Base-by-base conservation (phyloP, 164 flowering plant genomes). In the Umbellularia californica region DNA sequence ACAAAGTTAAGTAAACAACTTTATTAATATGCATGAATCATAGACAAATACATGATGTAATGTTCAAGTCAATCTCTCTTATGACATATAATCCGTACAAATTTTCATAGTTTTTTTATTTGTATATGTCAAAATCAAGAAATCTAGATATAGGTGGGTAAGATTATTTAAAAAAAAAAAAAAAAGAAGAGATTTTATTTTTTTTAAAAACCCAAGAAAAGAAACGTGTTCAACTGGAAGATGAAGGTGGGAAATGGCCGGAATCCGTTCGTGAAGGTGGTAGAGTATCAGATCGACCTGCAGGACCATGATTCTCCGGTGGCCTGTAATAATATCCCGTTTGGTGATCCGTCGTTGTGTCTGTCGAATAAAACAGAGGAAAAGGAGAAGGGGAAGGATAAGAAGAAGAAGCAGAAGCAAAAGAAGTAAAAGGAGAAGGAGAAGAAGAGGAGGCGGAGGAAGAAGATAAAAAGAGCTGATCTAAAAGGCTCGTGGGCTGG, bases 41-140 rank as follows among this genome's bases (percentile, higher is more conserved):
- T 41, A 5, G 47, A 41, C 47, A 41, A 41, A 41, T 41, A 41
- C 47, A 41, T 7, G 47, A 41, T 41, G 47, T 9, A 41, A 41
- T 7, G 47, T 7, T 41, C 11, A 7, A 41, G 2, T 41, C 47
- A 41, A 41, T 41, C 47, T 41, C 47, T 41, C 47, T 7, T 41
- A 41, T 41, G 9, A 9, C 47, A 41, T 35, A 35, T 41, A 41
- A 41, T 41, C 10, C 47, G 10, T 9, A 41, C 2, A 41, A 41
- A 41, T 7, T 33, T 24, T 12, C 70, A 1, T 71, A 92, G 93
- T 90, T 89, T 83, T 23, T 92, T 93, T 88, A 1, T 88, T 81
- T 69, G 74, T 65, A 25, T 4, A 62, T 69, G 10, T 69, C 2
- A 19, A 52, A 41, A 41, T 41, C 47, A 41, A 41, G 47, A 41